Conservation (phyloP, 768 basidiomycete genomes). For the Lentinula edodes region DNA sequence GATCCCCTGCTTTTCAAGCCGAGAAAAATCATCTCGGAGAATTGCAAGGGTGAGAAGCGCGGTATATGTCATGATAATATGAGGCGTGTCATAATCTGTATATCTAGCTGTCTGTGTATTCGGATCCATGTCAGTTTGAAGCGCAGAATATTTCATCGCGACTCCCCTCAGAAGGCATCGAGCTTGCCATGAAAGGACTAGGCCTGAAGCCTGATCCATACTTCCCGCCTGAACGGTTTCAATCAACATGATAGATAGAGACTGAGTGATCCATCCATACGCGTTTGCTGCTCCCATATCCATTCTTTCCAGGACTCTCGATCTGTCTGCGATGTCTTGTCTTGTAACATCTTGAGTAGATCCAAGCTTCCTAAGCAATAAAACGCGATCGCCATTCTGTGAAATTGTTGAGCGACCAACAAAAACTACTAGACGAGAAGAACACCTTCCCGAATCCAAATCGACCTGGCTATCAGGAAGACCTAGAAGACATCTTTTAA, state of each 20-base stretch:
- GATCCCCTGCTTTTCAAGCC: conserved; percentile 67
- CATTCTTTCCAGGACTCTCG: conserved; percentile 68
- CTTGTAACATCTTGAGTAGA: conserved; percentile 50
- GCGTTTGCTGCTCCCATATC: conserved; percentile 85
- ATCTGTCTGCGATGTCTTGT: conserved; percentile 44
- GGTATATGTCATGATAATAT: conserved; percentile 93
- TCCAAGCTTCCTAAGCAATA: conserved; percentile 88
- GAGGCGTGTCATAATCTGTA: conserved; percentile 59
- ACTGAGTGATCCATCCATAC: conserved; percentile 28
- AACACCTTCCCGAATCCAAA: conserved; percentile 51
- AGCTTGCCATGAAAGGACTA: conserved; percentile 59
- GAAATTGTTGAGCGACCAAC: not conserved
- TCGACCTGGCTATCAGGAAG: conserved; percentile 48
- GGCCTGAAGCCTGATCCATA: conserved; percentile 71
- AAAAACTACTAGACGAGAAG: not conserved
- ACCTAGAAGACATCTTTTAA: conserved; percentile 44
- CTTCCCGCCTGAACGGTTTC: conserved; percentile 37
- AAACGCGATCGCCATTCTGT: conserved; percentile 78
- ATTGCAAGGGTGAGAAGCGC: conserved; percentile 80
- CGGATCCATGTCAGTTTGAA: not conserved
- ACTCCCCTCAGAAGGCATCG: conserved; percentile 16
- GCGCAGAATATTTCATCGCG: conserved; percentile 1
- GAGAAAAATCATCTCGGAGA: conserved; percentile 77
- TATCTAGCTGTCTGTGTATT: conserved; percentile 16
- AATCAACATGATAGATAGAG: conserved; percentile 5